Conservation (phyloP, 441 rosid species). For the Syzygium malaccense region DNA sequence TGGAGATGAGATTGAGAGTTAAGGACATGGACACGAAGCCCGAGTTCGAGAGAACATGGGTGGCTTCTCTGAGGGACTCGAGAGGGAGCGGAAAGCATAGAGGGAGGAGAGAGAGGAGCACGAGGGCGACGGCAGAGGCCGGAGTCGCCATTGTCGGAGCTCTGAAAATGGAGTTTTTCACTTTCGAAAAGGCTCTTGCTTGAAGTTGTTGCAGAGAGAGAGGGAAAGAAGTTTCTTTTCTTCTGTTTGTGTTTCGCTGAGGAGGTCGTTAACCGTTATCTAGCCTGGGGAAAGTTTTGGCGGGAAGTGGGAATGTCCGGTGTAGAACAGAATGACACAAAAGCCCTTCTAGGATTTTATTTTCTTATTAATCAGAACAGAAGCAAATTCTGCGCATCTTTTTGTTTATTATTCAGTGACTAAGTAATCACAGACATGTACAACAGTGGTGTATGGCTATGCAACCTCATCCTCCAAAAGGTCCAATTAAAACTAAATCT, state of each 20-base stretch:
- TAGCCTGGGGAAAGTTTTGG: conserved; percentile 3
- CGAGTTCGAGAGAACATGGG: conserved; percentile 20
- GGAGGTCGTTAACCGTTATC: not conserved
- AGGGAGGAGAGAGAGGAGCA: conserved; percentile 2
- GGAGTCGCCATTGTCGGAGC: conserved; percentile 17
- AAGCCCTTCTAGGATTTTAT: not conserved
- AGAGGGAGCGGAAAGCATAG: conserved; percentile 1
- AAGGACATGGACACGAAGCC: conserved; percentile 29
- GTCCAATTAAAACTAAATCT: not conserved
- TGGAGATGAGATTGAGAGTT: conserved; percentile 18
- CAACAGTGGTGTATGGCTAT: not conserved
- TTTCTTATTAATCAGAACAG: not conserved
- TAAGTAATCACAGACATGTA: not conserved
- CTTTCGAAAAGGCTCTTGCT: not conserved
- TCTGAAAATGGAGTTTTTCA: not conserved
- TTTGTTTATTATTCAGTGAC: not conserved
- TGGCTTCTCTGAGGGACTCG: conserved; percentile 13
- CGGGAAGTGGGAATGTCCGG: conserved; percentile 7
- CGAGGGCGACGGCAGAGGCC: not conserved
- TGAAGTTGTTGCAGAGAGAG: not conserved
- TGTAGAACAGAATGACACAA: not conserved
- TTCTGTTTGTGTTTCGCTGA: not conserved
- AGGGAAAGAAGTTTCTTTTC: not conserved
- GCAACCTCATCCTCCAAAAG: not conserved
- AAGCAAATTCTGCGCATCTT: not conserved